Conservation (phyloP, 2,329 filamentous ascomycete species). For the Aspergillus sp. region DNA sequence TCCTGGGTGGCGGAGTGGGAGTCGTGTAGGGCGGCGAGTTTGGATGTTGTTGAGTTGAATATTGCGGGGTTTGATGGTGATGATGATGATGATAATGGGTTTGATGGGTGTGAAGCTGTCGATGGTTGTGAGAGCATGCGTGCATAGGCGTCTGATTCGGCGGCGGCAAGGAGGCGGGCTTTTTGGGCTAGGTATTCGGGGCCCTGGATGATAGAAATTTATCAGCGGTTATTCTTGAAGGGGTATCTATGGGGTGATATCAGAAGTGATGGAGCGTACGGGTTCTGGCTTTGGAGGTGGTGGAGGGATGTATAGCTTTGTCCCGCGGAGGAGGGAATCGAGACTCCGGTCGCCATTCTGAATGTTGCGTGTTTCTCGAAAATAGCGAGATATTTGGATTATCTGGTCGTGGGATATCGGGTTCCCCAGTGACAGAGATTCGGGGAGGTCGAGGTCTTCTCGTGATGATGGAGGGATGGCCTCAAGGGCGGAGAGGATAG, state of each 20-base stretch:
- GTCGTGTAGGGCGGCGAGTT: constrained; percentile 50
- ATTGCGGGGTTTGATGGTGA: constrained; percentile 23
- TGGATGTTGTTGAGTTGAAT: constrained; percentile 57
- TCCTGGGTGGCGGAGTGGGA: constrained; percentile 17
- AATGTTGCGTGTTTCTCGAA: constrained; percentile 17
- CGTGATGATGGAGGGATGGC: constrained; percentile 32
- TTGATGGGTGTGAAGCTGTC: constrained; percentile 49
- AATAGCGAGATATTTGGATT: constrained; percentile 36
- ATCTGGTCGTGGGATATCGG: constrained; percentile 46
- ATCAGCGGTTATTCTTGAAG: not conserved
- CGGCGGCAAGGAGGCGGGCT: constrained; percentile 76
- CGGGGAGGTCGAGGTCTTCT: constrained; percentile 35
- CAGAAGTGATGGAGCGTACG: constrained; percentile 49
- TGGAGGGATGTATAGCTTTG: constrained; percentile 74
- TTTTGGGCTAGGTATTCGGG: constrained; percentile 85
- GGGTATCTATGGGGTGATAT: not conserved
- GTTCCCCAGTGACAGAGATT: constrained; percentile 25
- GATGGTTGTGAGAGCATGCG: constrained; percentile 70
- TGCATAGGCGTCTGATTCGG: constrained; percentile 79
- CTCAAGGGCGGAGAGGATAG: constrained; percentile 41
- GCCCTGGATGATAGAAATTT: constrained; percentile 43
- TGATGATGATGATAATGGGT: constrained; percentile 41
- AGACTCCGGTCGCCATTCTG: constrained; percentile 48
- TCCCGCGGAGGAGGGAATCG: constrained; percentile 69
- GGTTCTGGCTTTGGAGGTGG: constrained; percentile 75